Conservation (phyloP, 2,329 filamentous ascomycete species). For the Beauveria sp. region DNA sequence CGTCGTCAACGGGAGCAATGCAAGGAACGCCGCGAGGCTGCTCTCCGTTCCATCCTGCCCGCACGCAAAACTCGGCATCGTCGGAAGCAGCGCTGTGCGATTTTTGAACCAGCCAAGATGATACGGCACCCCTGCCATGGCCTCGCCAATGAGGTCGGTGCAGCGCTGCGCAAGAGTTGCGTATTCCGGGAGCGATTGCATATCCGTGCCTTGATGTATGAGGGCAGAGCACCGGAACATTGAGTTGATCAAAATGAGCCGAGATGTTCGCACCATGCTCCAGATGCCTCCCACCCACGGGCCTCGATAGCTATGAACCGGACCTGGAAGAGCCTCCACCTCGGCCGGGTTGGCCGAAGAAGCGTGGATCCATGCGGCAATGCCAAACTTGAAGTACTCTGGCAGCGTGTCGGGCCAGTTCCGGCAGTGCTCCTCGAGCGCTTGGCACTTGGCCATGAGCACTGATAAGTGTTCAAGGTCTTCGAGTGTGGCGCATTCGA, state of each 20-base stretch:
- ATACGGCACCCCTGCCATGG: background rate
- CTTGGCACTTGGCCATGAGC: background rate
- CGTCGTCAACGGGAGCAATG: background rate
- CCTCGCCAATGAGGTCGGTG: background rate
- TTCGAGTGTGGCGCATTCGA: background rate
- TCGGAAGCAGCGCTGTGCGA: background rate
- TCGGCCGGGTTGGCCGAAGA: background rate
- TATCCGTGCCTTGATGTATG: background rate
- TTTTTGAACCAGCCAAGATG: background rate
- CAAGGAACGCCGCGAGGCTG: background rate
- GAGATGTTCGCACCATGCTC: background rate
- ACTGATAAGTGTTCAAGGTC: background rate
- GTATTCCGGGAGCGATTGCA: background rate
- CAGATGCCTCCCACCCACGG: constrained; percentile 1
- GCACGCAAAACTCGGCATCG: background rate
- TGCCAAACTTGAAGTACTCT: background rate
- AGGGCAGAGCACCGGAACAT: background rate
- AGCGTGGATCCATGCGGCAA: background rate
- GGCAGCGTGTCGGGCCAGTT: background rate
- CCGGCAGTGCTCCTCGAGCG: background rate
- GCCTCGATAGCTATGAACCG: background rate
- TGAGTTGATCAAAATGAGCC: background rate
- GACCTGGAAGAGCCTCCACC: background rate
- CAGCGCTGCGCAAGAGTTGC: background rate
- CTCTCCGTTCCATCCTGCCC: background rate